phyloP scores from a whole-genome alignment of 169 alveolate genomes.

The Miamiensis avidus region DNA sequence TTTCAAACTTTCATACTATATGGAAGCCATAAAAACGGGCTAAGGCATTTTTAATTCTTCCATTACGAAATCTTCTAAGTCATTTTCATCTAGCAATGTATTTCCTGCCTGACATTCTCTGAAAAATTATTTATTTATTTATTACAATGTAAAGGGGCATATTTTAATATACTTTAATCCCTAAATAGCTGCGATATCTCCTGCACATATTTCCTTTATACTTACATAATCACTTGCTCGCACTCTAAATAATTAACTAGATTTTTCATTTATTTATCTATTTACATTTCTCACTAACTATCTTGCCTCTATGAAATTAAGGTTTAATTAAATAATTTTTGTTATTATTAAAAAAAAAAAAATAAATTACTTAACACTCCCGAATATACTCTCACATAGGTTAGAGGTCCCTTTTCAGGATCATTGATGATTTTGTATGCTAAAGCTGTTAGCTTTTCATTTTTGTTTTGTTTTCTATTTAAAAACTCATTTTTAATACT shows the following conservation, averaged over 20 bases:
- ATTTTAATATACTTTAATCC: conserved; percentile 42
- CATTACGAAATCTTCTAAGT: conserved; percentile 50
- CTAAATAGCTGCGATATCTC: conserved; percentile 77
- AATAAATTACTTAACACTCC: conserved; percentile 32
- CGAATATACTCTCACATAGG: conserved; percentile 69
- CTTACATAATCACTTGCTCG: conserved; percentile 67
- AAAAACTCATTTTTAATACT: conserved; percentile 24
- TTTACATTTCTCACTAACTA: conserved; percentile 12
- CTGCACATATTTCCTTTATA: conserved; percentile 53
- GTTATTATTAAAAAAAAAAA: background rate
- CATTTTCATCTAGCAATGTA: conserved; percentile 56
- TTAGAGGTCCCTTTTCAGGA: conserved; percentile 56
- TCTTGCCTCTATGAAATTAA: background rate
- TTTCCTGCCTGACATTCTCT: conserved; percentile 56
- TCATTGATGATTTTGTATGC: conserved; percentile 70
- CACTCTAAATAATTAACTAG: conserved; percentile 54
- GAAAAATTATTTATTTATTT: background rate
- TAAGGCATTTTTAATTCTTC: conserved; percentile 70
- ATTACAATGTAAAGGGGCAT: background rate
- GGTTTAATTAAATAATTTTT: background rate
- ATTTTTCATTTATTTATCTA: conserved; percentile 44
- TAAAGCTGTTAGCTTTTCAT: conserved; percentile 63
- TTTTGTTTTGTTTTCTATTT: conserved; percentile 26
- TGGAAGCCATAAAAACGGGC: conserved; percentile 75
- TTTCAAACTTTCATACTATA: conserved; percentile 56